Percentiles rank a stretch among this genome's conserved stretches.
Conservation (phyloP, 2,329 filamentous ascomycete genomes). For the Neurospora sp. region DNA sequence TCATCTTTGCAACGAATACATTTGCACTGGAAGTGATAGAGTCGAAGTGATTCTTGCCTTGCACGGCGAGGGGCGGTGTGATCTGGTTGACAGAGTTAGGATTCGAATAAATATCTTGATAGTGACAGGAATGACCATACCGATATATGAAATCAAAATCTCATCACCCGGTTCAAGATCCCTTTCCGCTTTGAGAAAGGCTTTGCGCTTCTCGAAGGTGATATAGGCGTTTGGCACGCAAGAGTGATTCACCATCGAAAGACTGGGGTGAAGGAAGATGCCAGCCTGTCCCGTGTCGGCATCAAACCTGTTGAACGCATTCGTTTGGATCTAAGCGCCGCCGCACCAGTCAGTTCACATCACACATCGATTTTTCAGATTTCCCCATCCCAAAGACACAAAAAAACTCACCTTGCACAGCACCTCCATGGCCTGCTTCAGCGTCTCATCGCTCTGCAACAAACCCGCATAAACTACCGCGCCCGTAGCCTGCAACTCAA, state of each 20-base stretch:
- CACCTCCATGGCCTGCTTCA: slow-evolving; percentile 33
- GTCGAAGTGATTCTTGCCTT: slow-evolving; percentile 32
- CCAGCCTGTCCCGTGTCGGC: slow-evolving; percentile 41
- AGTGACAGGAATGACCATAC: slow-evolving; percentile 24
- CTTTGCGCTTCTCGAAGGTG: slow-evolving; percentile 41
- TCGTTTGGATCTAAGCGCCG: slow-evolving; percentile 44
- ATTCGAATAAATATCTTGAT: background rate
- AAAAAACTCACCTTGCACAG: slow-evolving; percentile 39
- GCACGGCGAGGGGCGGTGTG: slow-evolving; percentile 33
- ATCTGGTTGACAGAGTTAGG: slow-evolving; percentile 26
- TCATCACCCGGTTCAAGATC: slow-evolving; percentile 43
- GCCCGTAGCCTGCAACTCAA: slow-evolving; percentile 38
- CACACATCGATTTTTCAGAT: background rate
- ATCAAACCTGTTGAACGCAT: slow-evolving; percentile 49
- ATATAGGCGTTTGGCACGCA: slow-evolving; percentile 51
- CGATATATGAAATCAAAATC: slow-evolving; percentile 52
- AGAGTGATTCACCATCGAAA: slow-evolving; percentile 54
- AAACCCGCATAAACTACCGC: slow-evolving; percentile 37
- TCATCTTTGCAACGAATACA: slow-evolving; percentile 41
- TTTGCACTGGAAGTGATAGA: slow-evolving; percentile 43
- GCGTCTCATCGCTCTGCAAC: slow-evolving; percentile 23
- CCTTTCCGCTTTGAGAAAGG: slow-evolving; percentile 39
- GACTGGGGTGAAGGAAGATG: slow-evolving; percentile 43
- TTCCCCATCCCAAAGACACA: background rate
- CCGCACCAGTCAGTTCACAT: slow-evolving; percentile 7